These are phyloP conservation scores for Xylariaceae sp. DNA, from an alignment of 2,329 filamentous ascomycete species.

Conservation along the genomic window DNA sequence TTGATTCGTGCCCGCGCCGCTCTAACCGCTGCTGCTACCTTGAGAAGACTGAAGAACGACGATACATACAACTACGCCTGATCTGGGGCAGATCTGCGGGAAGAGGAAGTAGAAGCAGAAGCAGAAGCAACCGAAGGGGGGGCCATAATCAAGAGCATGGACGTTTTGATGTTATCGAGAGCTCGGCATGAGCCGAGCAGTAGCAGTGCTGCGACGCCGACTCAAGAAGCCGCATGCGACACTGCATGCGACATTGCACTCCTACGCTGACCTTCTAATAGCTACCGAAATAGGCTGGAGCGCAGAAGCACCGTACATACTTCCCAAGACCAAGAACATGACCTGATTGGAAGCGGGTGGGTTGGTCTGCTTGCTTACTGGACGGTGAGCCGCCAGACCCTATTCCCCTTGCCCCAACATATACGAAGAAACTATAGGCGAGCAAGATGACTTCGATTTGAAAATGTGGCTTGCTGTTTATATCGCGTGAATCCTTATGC, in stretches of 20 bases:
- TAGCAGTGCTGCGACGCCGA: constrained; percentile 7
- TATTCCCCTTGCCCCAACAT: no score
- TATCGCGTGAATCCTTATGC: constrained; percentile 4
- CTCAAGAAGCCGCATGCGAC: no score
- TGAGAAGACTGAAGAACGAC: constrained; percentile 9
- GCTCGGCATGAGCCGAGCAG: constrained; percentile 28
- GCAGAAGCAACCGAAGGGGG: background rate
- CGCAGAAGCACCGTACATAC: constrained; percentile 14
- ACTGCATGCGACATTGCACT: constrained; percentile 26
- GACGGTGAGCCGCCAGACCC: constrained; percentile 1
- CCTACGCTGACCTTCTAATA: constrained; percentile 26
- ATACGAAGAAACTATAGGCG: no score
- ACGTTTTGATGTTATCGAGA: constrained; percentile 16
- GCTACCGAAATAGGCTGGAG: constrained; percentile 18
- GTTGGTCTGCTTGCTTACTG: constrained; percentile 5
- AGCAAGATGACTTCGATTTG: no score
- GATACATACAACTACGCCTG: background rate
- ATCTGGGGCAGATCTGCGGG: constrained; percentile 19
- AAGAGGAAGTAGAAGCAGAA: no score
- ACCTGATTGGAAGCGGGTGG: constrained; percentile 1
- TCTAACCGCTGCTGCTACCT: constrained; percentile 24
- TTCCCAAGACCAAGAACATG: constrained; percentile 3
- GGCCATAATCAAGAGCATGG: background rate
- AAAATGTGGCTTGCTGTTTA: background rate
- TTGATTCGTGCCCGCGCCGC: constrained; percentile 37